Percentiles rank a stretch among this genome's conserved stretches.
Evolutionary conservation across 768 basidiomycete species (phyloP).

Genomic region (Sporobolomyces pararoseus): DNA sequence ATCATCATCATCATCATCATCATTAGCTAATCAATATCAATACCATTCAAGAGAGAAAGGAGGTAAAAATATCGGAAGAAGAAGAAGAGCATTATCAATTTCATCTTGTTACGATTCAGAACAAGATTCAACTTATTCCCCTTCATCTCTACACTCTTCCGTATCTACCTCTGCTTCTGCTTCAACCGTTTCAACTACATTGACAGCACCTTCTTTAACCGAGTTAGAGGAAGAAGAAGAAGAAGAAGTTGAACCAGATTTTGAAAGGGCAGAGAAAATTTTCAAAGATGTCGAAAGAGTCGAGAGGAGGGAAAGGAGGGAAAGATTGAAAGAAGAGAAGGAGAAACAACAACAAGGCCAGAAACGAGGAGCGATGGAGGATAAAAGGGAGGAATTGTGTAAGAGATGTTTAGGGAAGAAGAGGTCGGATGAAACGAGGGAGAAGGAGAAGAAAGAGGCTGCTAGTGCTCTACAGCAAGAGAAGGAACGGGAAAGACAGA

Average conservation of each 20-base stretch:
- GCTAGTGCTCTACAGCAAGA: no score
- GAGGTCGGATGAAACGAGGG: not conserved
- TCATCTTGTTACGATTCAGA: slow-evolving; percentile 43
- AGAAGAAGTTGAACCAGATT: slow-evolving; percentile 30
- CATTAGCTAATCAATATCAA: no score
- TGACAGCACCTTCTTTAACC: not conserved
- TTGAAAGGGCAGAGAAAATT: slow-evolving; percentile 26
- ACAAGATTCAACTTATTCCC: slow-evolving; percentile 44
- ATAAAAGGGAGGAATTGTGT: slow-evolving; percentile 10
- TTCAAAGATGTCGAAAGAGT: slow-evolving; percentile 9
- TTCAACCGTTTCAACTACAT: not conserved
- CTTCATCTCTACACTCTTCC: slow-evolving; percentile 7
- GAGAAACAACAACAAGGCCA: not conserved
- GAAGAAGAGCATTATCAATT: not conserved
- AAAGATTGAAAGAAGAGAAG: not conserved
- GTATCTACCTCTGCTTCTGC: not conserved
- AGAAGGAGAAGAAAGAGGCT: not conserved
- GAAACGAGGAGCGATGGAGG: not conserved
- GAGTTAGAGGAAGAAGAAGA: not conserved
- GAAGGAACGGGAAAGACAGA: not conserved
- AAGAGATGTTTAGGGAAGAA: slow-evolving; percentile 7
- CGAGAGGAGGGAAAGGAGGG: not conserved
- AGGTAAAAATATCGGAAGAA: no score
- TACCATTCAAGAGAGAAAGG: no score
- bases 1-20: no score